Conservation (phyloP, 2,329 filamentous ascomycete genomes). For the Colletotrichum melonis region DNA sequence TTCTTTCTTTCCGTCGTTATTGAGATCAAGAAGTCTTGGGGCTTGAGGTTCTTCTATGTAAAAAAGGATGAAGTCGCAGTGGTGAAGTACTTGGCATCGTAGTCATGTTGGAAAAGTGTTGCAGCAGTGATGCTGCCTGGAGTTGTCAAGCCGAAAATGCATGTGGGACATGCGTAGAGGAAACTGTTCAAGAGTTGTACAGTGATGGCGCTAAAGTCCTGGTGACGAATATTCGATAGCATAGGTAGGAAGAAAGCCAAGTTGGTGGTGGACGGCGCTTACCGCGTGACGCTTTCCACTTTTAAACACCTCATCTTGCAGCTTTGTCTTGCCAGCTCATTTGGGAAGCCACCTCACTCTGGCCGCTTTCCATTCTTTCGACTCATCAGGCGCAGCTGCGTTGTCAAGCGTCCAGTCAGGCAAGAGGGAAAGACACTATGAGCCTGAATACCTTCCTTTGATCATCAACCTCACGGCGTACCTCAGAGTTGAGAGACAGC, state of each 20-base stretch:
- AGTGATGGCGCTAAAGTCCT: neutral
- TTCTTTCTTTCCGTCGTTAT: neutral
- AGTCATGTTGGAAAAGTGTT: neutral
- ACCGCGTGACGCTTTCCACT: conserved; percentile 13
- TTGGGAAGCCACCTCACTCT: neutral
- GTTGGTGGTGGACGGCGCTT: neutral
- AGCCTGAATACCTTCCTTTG: neutral
- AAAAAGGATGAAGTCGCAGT: neutral
- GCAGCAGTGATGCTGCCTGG: neutral
- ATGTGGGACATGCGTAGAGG: neutral
- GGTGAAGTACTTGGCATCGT: neutral
- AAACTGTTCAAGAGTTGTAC: neutral
- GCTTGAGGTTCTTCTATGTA: neutral
- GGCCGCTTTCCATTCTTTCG: neutral
- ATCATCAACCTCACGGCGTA: neutral
- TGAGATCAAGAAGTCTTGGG: neutral
- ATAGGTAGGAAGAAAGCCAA: neutral
- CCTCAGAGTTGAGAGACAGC: neutral
- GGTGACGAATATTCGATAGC: neutral
- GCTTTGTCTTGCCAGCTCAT: conserved; percentile 25
- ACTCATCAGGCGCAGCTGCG: neutral
- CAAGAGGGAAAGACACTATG: neutral
- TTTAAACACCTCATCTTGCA: conserved; percentile 31
- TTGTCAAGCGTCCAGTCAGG: neutral
- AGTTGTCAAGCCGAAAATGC: neutral